Base-by-base conservation (phyloP, 2,329 filamentous ascomycete species). In the Plectosphaerella cucumerina region DNA sequence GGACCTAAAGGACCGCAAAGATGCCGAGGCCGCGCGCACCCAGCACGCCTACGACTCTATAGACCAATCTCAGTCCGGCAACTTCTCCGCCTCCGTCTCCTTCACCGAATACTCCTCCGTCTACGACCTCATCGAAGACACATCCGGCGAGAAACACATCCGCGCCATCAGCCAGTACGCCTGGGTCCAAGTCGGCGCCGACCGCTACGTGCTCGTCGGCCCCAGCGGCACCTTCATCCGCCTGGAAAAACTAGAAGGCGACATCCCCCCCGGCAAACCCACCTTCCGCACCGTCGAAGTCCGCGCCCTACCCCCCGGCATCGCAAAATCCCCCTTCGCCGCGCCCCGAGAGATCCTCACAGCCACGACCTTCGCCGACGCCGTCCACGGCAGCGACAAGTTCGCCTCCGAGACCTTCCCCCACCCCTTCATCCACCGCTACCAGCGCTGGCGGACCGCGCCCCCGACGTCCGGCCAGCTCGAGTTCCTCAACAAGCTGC, bases 71-170 rank as follows among this genome's bases (percentile, higher is more conserved):
- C 21, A 45, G 4, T 3, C 50, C 42, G 11, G 46, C 26, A 23
- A 34, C 17, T n/a, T 55, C 65, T 21, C 39, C 10, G 65, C 64
- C 4, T 78, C 76, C 18, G 72, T 97, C 26, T 87, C 82, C 0
- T 96, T 97, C 62, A 93, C 89, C 8, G 90, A 96, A 59, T 99
- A 97, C 66, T 87, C 89, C 52, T 93, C 87, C 3, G 85, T 99
- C n/a, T 86, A 91, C 57, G 94, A 97, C 61, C 79, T 99, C 14
- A 86, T 99, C 34, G 80, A 86, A 43, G 93, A 97, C 65, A 86
- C 85, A 1, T 87, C 85, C 3, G 83, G 82, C 23, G 93, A 97
- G 61, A 77, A 77, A 43, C 86, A 92, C 62, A 91, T 97, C 54
- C 84, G 90, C 43, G 74, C 79, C 15, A 74, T 95, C 18, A 96